Base-by-base conservation (phyloP, 108 stramenopile genomes). In the Stephanodiscus minutulus region DNA sequence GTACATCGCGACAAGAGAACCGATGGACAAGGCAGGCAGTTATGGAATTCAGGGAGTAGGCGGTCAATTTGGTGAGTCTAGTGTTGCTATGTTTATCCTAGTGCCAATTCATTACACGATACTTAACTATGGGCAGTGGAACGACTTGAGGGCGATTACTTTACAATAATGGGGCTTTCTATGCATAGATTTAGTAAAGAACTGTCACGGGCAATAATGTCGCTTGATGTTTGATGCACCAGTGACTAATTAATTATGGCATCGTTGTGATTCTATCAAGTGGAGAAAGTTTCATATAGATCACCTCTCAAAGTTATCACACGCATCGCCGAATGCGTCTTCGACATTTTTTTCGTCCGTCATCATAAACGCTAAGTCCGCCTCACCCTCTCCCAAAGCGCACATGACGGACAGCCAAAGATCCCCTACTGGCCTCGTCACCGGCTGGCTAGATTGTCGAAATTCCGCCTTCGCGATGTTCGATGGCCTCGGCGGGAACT, bases 31-130 rank as follows among this genome's bases (percentile, higher is more conserved):
- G 73, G 93, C 98, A 11, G 98, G 97, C 5, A 72, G 83, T 8
- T 98, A 97, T 79, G 98, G 98, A 7, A 98, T 98, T 54, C 98
- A 98, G 68, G 97, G 96, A 3, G 78, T 87, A 4, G 95, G 94
- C 9, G 95, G 91, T 11, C 86, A 88, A 53, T 66, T 95, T 60
- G 59, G 55, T 56, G 27, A 28, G 55, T 56, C 4, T 31, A 11
- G 1, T 13, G 17, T 27, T 13, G 17, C 7, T 21, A 1, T 24
- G 13, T 17, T 28, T 29, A 11, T 56, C 6, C 6, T 29, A 5
- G 0, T 28, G 9, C 27, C 55, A 56, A 29, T n/a, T 29, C 17
- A 27, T 12, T 29, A 27, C 5, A 31, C 31, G 25, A 27, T 17
- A 17, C 55, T 31, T 17, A 31, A 11, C 10, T 27, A 29, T 0